A percentile compares a stretch with the other conserved stretches of the same genome.
phyloP scores from a whole-genome alignment of 1,139 yeast genomes.

The Pichia sp. region DNA sequence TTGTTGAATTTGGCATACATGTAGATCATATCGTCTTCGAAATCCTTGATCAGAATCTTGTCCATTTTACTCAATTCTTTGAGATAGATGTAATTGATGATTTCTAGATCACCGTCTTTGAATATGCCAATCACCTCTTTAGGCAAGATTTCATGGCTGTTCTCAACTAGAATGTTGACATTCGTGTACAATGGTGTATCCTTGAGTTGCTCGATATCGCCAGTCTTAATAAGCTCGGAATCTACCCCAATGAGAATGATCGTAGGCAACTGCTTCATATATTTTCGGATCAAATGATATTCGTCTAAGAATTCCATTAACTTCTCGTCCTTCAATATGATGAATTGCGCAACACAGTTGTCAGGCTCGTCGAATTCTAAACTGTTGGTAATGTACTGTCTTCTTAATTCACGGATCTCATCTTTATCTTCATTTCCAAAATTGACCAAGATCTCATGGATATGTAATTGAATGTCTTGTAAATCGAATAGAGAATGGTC shows the following conservation, averaged over 20 bases:
- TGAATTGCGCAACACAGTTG: slow-evolving; percentile 63
- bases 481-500: slow-evolving; percentile 53
- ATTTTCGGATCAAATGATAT: slow-evolving; percentile 58
- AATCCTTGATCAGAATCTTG: slow-evolving; percentile 48
- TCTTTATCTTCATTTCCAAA: slow-evolving; percentile 24
- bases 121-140: slow-evolving; percentile 47
- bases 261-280: slow-evolving; percentile 48
- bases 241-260: slow-evolving; percentile 49
- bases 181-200: slow-evolving; percentile 39
- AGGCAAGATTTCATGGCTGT: slow-evolving; percentile 65
- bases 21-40: slow-evolving; percentile 64
- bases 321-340: slow-evolving; percentile 51
- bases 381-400: slow-evolving; percentile 56
- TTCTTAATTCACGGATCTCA: slow-evolving; percentile 36
- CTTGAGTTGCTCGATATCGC: slow-evolving; percentile 44
- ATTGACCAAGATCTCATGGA: slow-evolving; percentile 43
- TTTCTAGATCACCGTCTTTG: slow-evolving; percentile 42
- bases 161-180: slow-evolving; percentile 57
- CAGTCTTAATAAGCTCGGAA: slow-evolving; percentile 32
- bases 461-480: slow-evolving; percentile 40
- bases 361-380: slow-evolving; percentile 56
- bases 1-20: slow-evolving; percentile 65
- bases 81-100: slow-evolving; percentile 59
- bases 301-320: slow-evolving; percentile 56
- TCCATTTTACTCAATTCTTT: slow-evolving; percentile 56